Evolutionary conservation across 75 land plant genomes (phyloP).

Genomic region (Pseudotsuga menziesii): DNA sequence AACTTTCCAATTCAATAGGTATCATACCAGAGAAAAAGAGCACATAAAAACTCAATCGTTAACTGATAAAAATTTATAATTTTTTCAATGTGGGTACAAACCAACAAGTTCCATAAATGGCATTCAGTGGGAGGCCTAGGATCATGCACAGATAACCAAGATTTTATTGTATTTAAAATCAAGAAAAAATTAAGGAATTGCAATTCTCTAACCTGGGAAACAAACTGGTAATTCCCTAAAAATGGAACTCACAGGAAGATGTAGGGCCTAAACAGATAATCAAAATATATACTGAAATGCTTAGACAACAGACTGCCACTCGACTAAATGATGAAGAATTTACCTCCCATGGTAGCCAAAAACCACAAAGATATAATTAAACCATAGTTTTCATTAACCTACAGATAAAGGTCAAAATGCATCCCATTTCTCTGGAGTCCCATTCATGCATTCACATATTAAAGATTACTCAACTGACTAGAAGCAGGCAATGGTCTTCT

Average conservation of each 20-base stretch:
- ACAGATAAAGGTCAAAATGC: not conserved
- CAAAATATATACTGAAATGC: not conserved
- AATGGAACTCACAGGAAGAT: not conserved
- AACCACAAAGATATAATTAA: not conserved
- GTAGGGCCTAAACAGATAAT: not conserved
- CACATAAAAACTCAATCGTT: not conserved
- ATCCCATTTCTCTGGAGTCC: not conserved
- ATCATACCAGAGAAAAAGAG: not conserved
- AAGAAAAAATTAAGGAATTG: not conserved
- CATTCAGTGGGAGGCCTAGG: not conserved
- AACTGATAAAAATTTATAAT: not conserved
- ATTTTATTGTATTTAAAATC: no score
- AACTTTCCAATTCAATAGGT: not conserved
- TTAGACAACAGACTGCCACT: not conserved
- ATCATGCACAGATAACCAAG: not conserved
- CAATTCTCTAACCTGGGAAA: not conserved
- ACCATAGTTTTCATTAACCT: not conserved
- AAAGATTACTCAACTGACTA: no score
- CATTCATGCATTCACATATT: not conserved
- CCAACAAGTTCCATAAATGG: not conserved
- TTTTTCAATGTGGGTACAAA: not conserved
- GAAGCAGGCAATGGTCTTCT: no score
- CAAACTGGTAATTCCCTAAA: not conserved
- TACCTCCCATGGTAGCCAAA: not conserved
- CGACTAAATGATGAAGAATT: not conserved